phyloP scores from a whole-genome alignment of 352 stramenopile genomes.

The Phytopythium oedochilum region DNA sequence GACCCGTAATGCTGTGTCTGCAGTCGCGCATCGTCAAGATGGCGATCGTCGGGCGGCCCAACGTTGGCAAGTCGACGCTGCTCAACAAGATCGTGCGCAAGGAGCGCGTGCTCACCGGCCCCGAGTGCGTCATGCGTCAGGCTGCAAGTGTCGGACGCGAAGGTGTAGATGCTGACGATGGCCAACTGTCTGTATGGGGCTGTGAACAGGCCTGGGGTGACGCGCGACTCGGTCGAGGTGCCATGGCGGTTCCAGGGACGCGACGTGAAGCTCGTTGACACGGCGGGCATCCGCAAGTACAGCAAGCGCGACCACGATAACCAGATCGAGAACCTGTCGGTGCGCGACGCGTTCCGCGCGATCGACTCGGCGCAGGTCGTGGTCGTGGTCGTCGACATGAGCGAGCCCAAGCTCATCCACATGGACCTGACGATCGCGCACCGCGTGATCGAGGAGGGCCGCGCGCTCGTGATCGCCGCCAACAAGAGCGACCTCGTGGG shows the following conservation, averaged over 20 bases:
- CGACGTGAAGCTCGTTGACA: conserved; percentile 80
- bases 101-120: conserved; percentile 73
- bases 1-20: neutral
- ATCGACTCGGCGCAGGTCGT: conserved; percentile 81
- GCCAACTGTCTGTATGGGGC: neutral
- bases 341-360: conserved; percentile 74
- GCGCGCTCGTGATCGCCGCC: conserved; percentile 62
- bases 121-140: conserved; percentile 44
- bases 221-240: conserved; percentile 78
- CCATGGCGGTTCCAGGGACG: conserved; percentile 68
- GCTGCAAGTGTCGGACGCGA: neutral
- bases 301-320: conserved; percentile 82
- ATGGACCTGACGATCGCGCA: conserved; percentile 85
- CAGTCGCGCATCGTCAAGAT: conserved; percentile 68
- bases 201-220: conserved; percentile 60
- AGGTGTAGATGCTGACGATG: neutral
- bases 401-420: conserved; percentile 75
- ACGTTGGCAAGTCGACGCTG: conserved; percentile 79
- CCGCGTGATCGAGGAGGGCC: conserved; percentile 75
- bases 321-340: conserved; percentile 82
- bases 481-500: conserved; percentile 74
- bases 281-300: conserved; percentile 75
- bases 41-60: conserved; percentile 73
- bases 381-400: conserved; percentile 82
- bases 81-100: conserved; percentile 81